These are phyloP conservation scores for Solanum bulbocastanum DNA, from an alignment of 257 asterid genomes.

Conservation along the genomic window DNA sequence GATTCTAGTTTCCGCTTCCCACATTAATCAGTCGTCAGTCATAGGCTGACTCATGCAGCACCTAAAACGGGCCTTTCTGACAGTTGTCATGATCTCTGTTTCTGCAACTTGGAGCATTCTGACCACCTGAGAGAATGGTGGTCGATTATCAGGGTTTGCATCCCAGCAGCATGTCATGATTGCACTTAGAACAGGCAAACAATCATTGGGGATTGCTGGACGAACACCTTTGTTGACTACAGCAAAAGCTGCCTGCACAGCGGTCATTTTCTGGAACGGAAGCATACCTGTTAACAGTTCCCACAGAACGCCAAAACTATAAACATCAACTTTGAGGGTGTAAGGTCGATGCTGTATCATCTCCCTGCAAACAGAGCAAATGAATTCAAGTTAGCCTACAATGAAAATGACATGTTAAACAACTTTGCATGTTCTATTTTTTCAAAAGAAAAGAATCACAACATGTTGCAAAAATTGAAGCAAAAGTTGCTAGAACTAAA, in stretches of 20 bases:
- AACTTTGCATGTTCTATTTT: not conserved
- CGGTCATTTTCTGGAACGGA: constrained; percentile 93
- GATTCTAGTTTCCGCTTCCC: constrained; percentile 5
- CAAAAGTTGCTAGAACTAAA: no score
- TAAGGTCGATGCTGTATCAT: constrained; percentile 86
- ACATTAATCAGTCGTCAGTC: constrained; percentile 73
- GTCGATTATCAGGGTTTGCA: constrained; percentile 71
- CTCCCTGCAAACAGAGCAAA: constrained; percentile 48
- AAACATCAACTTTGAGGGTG: constrained; percentile 73
- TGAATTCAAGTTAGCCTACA: not conserved
- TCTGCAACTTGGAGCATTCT: constrained; percentile 91
- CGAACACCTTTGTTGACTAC: constrained; percentile 95
- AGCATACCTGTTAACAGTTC: constrained; percentile 95
- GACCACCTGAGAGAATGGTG: constrained; percentile 77
- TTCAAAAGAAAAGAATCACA: not conserved
- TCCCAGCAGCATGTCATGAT: constrained; percentile 97
- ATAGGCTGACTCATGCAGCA: constrained; percentile 89
- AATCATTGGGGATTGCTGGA: constrained; percentile 65
- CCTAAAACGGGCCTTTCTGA: constrained; percentile 94
- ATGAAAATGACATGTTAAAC: not conserved
- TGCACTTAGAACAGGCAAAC: constrained; percentile 65
- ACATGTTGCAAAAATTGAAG: no score
- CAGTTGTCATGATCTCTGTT: constrained; percentile 73
- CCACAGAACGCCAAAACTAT: constrained; percentile 94
- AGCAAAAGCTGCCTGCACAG: constrained; percentile 95